Percentiles rank a stretch among this genome's conserved stretches.
Conservation (phyloP, 2,329 filamentous ascomycete genomes). For the Hypoxylon sp. region DNA sequence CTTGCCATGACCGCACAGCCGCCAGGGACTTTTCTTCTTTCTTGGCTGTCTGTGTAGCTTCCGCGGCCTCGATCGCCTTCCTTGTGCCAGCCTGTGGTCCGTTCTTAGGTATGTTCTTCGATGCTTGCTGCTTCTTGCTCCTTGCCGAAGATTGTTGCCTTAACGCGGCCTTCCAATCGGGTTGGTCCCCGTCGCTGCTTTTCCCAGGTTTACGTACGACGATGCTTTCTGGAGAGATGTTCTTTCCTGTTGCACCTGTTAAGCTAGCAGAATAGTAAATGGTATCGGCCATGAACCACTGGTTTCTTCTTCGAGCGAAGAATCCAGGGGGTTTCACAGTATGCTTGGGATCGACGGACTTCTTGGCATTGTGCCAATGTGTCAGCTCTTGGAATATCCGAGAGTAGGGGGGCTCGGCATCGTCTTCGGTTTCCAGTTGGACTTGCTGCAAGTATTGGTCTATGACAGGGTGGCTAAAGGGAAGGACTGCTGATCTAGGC, state of each 20-base stretch:
- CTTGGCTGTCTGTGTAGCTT: slow-evolving; percentile 53
- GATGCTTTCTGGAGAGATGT: slow-evolving; percentile 73
- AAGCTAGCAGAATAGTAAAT: slow-evolving; percentile 76
- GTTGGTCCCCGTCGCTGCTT: slow-evolving; percentile 37
- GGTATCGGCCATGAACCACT: slow-evolving; percentile 76
- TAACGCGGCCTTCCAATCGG: slow-evolving; percentile 31
- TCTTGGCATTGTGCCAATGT: slow-evolving; percentile 74
- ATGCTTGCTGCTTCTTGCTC: slow-evolving; percentile 34
- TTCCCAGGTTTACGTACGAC: slow-evolving; percentile 55
- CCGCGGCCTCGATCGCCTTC: slow-evolving; percentile 51
- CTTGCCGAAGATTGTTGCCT: slow-evolving; percentile 42
- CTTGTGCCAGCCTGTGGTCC: slow-evolving; percentile 53
- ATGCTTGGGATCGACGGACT: slow-evolving; percentile 58
- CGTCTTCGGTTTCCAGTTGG: slow-evolving; percentile 51
- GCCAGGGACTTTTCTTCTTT: slow-evolving; percentile 44
- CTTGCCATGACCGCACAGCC: slow-evolving; percentile 58
- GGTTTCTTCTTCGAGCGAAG: slow-evolving; percentile 62
- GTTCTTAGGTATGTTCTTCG: slow-evolving; percentile 42
- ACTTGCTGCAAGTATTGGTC: slow-evolving; percentile 60
- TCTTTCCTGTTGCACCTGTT: slow-evolving; percentile 72
- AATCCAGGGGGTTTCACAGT: slow-evolving; percentile 45
- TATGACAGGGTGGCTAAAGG: slow-evolving; percentile 62
- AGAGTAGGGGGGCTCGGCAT: slow-evolving; percentile 43
- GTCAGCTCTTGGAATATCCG: slow-evolving; percentile 61
- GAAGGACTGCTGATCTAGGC: slow-evolving; percentile 51